Evolutionary conservation across 306 rosid genomes (phyloP).

Genomic region (Castanopsis chinensis): DNA sequence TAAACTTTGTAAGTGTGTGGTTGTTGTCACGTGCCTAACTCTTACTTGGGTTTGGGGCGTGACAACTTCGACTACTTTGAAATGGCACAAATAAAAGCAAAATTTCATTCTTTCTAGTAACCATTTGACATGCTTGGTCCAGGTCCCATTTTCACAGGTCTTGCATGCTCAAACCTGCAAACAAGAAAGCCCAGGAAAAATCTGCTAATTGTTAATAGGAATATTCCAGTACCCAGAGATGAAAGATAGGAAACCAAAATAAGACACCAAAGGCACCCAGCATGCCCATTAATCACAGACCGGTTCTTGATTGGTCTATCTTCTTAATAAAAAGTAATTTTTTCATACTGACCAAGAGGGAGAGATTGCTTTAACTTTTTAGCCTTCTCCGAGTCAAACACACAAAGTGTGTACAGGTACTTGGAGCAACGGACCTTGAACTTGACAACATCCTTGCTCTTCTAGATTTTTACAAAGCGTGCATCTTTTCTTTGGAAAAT

Average conservation of each 20-base stretch:
- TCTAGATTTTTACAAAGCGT: constrained; percentile 45
- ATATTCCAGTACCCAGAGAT: neutral
- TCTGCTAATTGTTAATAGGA: no score
- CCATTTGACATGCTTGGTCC: neutral
- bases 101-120: neutral
- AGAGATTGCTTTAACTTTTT: constrained; percentile 55
- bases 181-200: neutral
- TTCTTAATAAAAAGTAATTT: neutral
- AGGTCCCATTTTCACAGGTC: constrained; percentile 25
- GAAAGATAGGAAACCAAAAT: neutral
- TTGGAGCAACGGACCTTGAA: constrained; percentile 48
- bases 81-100: neutral
- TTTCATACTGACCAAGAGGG: constrained; percentile 28
- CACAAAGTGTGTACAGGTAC: constrained; percentile 52
- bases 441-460: constrained; percentile 44
- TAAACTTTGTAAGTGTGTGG: no score
- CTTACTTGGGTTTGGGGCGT: no score
- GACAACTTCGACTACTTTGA: neutral
- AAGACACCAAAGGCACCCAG: neutral
- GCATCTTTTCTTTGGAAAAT: constrained; percentile 44
- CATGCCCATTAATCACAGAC: no score
- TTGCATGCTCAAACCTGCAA: constrained; percentile 39
- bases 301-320: no score
- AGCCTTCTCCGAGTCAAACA: constrained; percentile 44
- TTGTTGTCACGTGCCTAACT: no score